Evolutionary conservation across 2,329 filamentous ascomycete species (phyloP).

Genomic region (Cordyceps tenuipes): DNA sequence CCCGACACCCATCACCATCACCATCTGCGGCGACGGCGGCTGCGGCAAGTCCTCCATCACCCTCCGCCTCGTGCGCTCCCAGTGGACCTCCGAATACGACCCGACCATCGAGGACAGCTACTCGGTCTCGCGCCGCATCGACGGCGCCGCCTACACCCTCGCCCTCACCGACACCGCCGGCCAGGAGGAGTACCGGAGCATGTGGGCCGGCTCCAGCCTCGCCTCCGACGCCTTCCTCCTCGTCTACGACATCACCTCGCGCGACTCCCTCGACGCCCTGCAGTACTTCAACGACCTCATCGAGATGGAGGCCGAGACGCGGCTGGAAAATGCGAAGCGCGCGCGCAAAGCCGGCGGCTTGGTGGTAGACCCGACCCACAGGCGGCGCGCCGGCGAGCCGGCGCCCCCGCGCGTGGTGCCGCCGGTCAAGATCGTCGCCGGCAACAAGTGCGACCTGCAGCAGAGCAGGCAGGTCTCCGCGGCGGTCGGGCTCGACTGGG

Average conservation of each 20-base stretch:
- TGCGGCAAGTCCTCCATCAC: slow-evolving; percentile 83
- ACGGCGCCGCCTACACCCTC: slow-evolving; percentile 73
- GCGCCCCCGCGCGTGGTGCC: slow-evolving; percentile 37
- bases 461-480: slow-evolving; percentile 61
- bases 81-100: slow-evolving; percentile 80
- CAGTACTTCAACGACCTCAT: slow-evolving; percentile 77
- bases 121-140: slow-evolving; percentile 70
- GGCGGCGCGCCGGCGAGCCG: slow-evolving; percentile 11
- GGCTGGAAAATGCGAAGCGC: slow-evolving; percentile 52
- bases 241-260: slow-evolving; percentile 78
- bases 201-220: slow-evolving; percentile 75
- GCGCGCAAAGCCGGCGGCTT: slow-evolving; percentile 35
- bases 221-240: slow-evolving; percentile 75
- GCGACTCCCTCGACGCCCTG: slow-evolving; percentile 59
- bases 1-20: slow-evolving; percentile 59
- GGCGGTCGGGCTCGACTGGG: slow-evolving; percentile 67
- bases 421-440: slow-evolving; percentile 75
- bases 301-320: slow-evolving; percentile 69
- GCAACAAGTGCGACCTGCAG: slow-evolving; percentile 79
- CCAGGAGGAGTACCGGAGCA: slow-evolving; percentile 83
- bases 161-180: slow-evolving; percentile 75
- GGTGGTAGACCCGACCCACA: no score
- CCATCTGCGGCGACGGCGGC: slow-evolving; percentile 79
- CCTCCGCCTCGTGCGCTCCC: slow-evolving; percentile 68
- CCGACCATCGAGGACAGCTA: slow-evolving; percentile 80